Evolutionary conservation across 1,139 yeast genomes (phyloP).

Genomic region (Yamadazyma sp.): DNA sequence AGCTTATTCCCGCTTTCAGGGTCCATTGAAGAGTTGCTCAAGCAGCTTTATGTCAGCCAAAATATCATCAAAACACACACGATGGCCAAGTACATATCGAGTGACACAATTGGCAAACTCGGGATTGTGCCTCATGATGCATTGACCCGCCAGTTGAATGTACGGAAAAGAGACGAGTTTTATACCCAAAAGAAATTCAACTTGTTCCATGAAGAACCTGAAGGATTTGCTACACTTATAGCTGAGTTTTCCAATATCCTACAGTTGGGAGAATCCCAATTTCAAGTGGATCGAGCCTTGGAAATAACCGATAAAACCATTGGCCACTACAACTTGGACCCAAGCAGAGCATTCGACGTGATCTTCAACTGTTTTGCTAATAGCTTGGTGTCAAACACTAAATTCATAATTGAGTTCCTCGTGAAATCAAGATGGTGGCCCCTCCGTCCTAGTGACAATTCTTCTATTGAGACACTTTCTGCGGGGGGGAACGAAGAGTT

Average conservation of each 20-base stretch:
- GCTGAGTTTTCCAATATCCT: constrained; percentile 52
- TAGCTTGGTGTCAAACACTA: constrained; percentile 44
- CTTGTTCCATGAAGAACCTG: constrained; percentile 73
- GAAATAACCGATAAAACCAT: constrained; percentile 56
- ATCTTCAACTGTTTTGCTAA: constrained; percentile 52
- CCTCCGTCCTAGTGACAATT: constrained; percentile 27
- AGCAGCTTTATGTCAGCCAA: constrained; percentile 22
- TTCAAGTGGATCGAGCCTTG: constrained; percentile 48
- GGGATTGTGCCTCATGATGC: constrained; percentile 40
- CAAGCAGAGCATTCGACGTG: constrained; percentile 67
- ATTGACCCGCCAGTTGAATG: constrained; percentile 41
- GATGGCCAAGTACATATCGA: constrained; percentile 32
- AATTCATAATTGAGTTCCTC: constrained; percentile 51
- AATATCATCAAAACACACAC: constrained; percentile 39
- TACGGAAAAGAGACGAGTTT: constrained; percentile 50
- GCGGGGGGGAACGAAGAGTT: constrained; percentile 69
- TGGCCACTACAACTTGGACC: constrained; percentile 80
- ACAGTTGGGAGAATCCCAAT: constrained; percentile 37
- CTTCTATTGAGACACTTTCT: constrained; percentile 29
- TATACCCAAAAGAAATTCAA: constrained; percentile 78
- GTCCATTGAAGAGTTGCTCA: constrained; percentile 28
- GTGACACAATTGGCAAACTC: constrained; percentile 37
- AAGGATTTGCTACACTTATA: constrained; percentile 74
- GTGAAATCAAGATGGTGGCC: constrained; percentile 71
- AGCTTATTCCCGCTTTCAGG: constrained; percentile 43